Evolutionary conservation across 2,329 filamentous ascomycete species (phyloP).

Genomic region (Aspergillus jensenii): DNA sequence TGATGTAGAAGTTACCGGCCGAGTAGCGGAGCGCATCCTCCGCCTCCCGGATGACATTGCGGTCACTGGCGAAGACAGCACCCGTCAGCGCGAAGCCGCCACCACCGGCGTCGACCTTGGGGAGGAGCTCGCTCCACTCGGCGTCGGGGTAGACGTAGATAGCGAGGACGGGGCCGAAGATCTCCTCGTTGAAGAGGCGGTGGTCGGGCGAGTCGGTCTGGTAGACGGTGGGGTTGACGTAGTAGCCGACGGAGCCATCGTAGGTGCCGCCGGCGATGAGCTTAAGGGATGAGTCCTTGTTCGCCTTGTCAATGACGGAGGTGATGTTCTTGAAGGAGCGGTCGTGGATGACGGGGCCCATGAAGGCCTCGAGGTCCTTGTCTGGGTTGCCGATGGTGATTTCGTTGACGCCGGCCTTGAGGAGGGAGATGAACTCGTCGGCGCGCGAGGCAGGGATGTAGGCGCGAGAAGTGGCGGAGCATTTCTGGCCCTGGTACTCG

Average conservation of each 20-base stretch:
- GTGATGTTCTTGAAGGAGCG: constrained; percentile 78
- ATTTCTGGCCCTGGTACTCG: constrained; percentile 90
- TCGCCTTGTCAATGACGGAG: constrained; percentile 73
- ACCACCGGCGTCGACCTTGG: constrained; percentile 56
- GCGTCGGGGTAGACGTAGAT: constrained; percentile 76
- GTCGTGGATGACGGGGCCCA: constrained; percentile 83
- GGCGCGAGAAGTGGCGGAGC: constrained; percentile 76
- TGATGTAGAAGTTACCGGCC: constrained; percentile 46
- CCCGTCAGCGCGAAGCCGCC: constrained; percentile 45
- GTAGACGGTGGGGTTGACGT: constrained; percentile 81
- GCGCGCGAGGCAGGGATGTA: constrained; percentile 77
- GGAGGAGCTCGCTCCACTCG: constrained; percentile 6
- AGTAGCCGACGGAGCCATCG: constrained; percentile 77
- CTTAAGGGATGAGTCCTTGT: constrained; percentile 69
- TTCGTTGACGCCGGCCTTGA: constrained; percentile 57
- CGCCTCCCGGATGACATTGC: constrained; percentile 34
- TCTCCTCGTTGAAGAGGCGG: constrained; percentile 71
- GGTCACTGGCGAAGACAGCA: constrained; percentile 43
- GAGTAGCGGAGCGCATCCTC: constrained; percentile 38
- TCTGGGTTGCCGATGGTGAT: constrained; percentile 62
- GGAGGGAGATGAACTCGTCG: constrained; percentile 70
- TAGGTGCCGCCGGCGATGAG: constrained; percentile 74
- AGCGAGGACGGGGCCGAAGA: constrained; percentile 77
- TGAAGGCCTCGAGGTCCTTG: constrained; percentile 71
- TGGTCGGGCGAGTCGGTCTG: constrained; percentile 70